Conservation (phyloP, 116 monocot genomes). For the Thalassia testudinum region DNA sequence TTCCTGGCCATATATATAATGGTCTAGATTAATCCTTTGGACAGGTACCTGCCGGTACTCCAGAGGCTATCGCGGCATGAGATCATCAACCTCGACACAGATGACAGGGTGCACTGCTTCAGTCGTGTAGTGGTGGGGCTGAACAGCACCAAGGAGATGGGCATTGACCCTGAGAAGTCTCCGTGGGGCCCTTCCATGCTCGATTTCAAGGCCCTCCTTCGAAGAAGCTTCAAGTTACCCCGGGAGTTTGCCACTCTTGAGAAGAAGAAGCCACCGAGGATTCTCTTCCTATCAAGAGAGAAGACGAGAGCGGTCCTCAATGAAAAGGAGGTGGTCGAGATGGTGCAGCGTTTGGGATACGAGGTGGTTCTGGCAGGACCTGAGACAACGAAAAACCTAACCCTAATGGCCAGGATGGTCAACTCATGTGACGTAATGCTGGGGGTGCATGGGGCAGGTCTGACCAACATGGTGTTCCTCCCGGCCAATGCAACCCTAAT, state of each 20-base stretch:
- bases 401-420: slow-evolving; percentile 11
- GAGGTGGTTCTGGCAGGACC: slow-evolving; percentile 16
- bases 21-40: too few species aligned
- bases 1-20: too few species aligned
- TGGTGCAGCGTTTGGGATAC: slow-evolving; percentile 12
- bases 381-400: slow-evolving; percentile 5
- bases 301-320: slow-evolving; percentile 19
- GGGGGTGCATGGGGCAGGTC: slow-evolving; percentile 41
- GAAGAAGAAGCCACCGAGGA: slow-evolving; percentile 5
- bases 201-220: not conserved
- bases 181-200: slow-evolving; percentile 8
- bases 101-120: slow-evolving; percentile 53
- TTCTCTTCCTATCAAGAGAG: slow-evolving; percentile 25
- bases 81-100: slow-evolving; percentile 32
- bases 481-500: slow-evolving; percentile 15
- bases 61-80: slow-evolving; percentile 31
- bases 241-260: too few species aligned
- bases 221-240: too few species aligned
- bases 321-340: slow-evolving; percentile 2
- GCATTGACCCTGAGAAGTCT: slow-evolving; percentile 38
- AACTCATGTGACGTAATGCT: slow-evolving; percentile 39
- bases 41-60: slow-evolving; percentile 11
- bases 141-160: slow-evolving; percentile 40
- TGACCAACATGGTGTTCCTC: slow-evolving; percentile 47
- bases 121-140: slow-evolving; percentile 40